phyloP scores from a whole-genome alignment of 257 asterid species.

The Cordia subcordata region DNA sequence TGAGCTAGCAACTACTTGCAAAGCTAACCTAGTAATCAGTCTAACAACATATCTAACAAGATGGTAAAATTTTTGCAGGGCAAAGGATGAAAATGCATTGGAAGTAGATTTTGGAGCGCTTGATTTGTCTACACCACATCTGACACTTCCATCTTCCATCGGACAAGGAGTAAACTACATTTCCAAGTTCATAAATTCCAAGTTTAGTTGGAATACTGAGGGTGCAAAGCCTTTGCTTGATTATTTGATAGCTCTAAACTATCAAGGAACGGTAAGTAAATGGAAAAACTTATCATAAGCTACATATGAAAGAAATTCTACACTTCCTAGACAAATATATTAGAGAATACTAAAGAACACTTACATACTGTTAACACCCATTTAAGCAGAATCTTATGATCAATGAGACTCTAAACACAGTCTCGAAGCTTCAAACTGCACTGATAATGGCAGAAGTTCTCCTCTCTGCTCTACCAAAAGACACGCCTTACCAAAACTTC shows the following conservation, averaged over 20 bases:
- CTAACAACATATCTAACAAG: not conserved
- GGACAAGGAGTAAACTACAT: conserved; percentile 57
- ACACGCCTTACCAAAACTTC: conserved; percentile 50
- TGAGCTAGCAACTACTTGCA: too few relatives aligned
- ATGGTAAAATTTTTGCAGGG: conserved; percentile 37
- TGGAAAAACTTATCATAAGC: not conserved
- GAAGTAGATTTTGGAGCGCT: conserved; percentile 76
- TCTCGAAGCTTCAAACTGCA: conserved; percentile 52
- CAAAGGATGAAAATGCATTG: conserved; percentile 62
- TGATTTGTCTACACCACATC: conserved; percentile 35
- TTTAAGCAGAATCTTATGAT: conserved; percentile 66
- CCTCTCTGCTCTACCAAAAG: conserved; percentile 49
- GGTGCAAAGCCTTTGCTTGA: conserved; percentile 55
- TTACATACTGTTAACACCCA: too few relatives aligned
- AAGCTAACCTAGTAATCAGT: not conserved
- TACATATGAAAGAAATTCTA: not conserved
- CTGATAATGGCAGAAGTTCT: conserved; percentile 49
- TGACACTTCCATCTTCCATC: conserved; percentile 53
- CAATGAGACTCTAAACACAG: conserved; percentile 50
- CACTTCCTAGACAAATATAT: too few relatives aligned
- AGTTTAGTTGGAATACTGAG: conserved; percentile 38
- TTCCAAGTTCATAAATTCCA: conserved; percentile 62
- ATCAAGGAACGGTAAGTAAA: conserved; percentile 58
- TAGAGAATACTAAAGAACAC: not conserved
- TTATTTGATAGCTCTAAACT: conserved; percentile 56